Evolutionary conservation across 768 basidiomycete genomes (phyloP), one percentile per base, ranked within the genome.

Genomic region (Pisolithus microcarpus): DNA sequence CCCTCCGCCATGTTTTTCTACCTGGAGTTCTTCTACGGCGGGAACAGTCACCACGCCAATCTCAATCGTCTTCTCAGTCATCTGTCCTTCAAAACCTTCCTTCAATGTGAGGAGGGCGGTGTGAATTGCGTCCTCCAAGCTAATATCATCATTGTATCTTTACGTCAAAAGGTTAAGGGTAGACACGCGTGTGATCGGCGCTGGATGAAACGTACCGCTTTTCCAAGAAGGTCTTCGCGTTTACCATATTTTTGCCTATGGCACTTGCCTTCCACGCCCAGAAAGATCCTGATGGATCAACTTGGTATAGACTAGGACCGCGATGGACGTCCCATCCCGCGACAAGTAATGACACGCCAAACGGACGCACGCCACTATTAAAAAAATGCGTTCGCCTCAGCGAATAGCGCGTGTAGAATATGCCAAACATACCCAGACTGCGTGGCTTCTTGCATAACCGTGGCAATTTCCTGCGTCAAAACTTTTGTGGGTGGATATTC

Each of bases 251-350:
- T 75, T 99, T 99, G 38, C 96, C 96, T 60, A 98, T 99, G 10
- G 96, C 96, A 65, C 92, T 95, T 7, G 96, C 96, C 67, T 99
- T 99, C 96, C 96, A 99, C 28, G 96, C 95, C 96, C 96, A 99
- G 73, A 91, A 99, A 30, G 91, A 92, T 49, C 96, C 96, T 36
- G 93, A 96, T 38, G 96, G 96, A 72, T 99, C 96, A 39, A 99
- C 94, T 69, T 99, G 96, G 72, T 96, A 98, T 58, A 99, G 77
- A n/a, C 84, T 87, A 56, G 93, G 91, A 21, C 96, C 96, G n/a
- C 91, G 85, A 65, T 86, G 85, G 60, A 76, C 75, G 67, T 99
- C 96, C 87, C 89, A 99, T 42, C 96, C 96, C 18, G 95, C 95
- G 36, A 99, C 93, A 46, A 99, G 78, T 51, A 99, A 75, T 40